Conservation (phyloP, 345 rosid species). For the Isatis tinctoria region DNA sequence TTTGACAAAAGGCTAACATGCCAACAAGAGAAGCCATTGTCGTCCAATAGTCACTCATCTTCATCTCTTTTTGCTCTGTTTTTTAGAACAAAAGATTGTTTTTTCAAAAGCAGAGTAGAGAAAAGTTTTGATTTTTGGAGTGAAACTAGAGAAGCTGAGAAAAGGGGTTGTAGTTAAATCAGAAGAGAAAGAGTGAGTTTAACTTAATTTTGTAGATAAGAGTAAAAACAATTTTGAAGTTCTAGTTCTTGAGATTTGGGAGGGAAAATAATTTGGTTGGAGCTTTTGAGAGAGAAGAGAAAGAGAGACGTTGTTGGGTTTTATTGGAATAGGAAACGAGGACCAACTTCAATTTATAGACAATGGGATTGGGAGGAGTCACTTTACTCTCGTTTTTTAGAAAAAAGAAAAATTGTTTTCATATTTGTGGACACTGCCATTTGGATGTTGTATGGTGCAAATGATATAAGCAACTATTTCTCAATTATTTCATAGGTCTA, state of each 20-base stretch:
- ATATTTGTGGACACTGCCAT: not conserved
- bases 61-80: not conserved
- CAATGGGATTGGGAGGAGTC: not conserved
- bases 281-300: constrained; percentile 11
- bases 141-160: not conserved
- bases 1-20: constrained; percentile 77
- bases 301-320: constrained; percentile 17
- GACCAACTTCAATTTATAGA: constrained; percentile 16
- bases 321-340: not conserved
- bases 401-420: not conserved
- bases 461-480: not conserved
- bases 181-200: not conserved
- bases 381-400: not conserved
- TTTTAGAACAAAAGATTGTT: not conserved
- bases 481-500: constrained; percentile 26
- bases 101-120: not conserved
- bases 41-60: constrained; percentile 77
- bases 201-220: not conserved
- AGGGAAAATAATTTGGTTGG: constrained; percentile 15
- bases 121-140: not conserved
- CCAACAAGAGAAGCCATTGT: constrained; percentile 71
- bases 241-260: constrained; percentile 21
- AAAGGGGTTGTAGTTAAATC: not conserved
- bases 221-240: not conserved
- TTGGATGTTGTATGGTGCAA: constrained; percentile 1